Evolutionary conservation across 208 protist species (phyloP), one percentile per base, ranked within the genome.

Genomic region (Leishmania braziliensis): DNA sequence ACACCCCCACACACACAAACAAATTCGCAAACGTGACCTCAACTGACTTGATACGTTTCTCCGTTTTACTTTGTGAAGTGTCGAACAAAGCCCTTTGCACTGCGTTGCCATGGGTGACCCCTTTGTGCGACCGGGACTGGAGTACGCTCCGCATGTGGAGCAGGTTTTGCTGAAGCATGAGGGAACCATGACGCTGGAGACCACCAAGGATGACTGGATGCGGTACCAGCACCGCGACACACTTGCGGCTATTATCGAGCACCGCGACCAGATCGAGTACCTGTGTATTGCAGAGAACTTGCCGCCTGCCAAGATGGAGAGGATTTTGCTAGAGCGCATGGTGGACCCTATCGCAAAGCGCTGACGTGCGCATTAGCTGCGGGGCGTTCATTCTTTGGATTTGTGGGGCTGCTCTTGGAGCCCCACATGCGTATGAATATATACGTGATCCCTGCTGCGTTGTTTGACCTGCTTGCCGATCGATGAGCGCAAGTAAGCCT

Each of bases 151-250:
- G 23, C 91, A 96, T 74, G 88, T 96, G 74, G 95, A 98, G 83
- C 82, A 92, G 84, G 92, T 93, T 29, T 85, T 98, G 62, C 89
- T 97, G 51, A 88, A 90, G 70, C 82, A 98, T 63, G 93, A 96
- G 63, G 95, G 95, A 46, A 98, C 95, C 20, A 87, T 96, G 78
- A 95, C 90, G 29, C 51, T 95, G 20, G 89, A 92, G 58, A 95
- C 89, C 18, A 95, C 87, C n/a, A 96, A 94, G 83, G 89, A 95
- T 16, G 94, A 98, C 65, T 98, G 96, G 95, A 72, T 97, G 54
- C 87, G 90, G 12, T 92, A 89, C 77, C 93, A 97, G 81, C 96
- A 98, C 75, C 93, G 96, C 20, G 96, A 98, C 82, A 97, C 96
- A 1, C 73, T 95, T n/a, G 92, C 91, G n/a, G 78, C 88, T 62